Conservation (phyloP, 257 asterid genomes). For the Fraxinus pennsylvanica region DNA sequence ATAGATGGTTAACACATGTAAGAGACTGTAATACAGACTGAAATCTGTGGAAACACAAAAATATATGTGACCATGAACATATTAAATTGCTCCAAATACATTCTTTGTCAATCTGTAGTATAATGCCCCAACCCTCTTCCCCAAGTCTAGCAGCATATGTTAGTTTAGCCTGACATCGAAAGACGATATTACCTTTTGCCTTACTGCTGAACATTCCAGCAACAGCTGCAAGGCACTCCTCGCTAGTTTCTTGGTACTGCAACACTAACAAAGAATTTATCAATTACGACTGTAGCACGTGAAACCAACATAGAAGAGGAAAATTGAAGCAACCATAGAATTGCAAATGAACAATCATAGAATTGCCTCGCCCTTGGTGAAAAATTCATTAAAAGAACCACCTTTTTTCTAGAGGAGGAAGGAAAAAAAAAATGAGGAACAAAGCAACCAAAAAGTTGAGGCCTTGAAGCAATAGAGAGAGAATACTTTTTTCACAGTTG, state of each 20-base stretch:
- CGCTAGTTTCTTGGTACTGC: conserved; percentile 89
- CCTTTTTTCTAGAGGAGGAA: neutral
- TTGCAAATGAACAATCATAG: neutral
- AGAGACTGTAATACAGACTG: neutral
- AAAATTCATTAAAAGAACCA: neutral
- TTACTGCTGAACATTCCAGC: conserved; percentile 99
- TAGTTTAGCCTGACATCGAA: neutral
- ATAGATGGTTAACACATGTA: conserved; percentile 9
- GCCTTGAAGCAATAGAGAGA: conserved; percentile 1
- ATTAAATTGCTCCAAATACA: conserved; percentile 11
- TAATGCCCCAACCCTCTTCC: conserved; percentile 5
- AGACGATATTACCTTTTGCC: conserved; percentile 72
- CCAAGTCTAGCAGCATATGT: conserved; percentile 21
- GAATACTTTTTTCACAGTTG: neutral
- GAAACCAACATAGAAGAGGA: conserved; percentile 9
- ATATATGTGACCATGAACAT: neutral
- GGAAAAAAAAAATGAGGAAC: neutral
- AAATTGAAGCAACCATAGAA: conserved; percentile 10
- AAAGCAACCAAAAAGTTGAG: conserved; percentile 15
- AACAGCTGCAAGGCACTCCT: conserved; percentile 98
- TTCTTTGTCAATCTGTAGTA: conserved; percentile 5
- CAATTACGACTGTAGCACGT: conserved; percentile 13
- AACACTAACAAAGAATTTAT: conserved; percentile 31
- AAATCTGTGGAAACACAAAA: conserved; percentile 1
- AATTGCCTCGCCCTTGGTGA: neutral